phyloP scores from a whole-genome alignment of 108 stramenopile genomes.

The Cyclotella baltica region DNA sequence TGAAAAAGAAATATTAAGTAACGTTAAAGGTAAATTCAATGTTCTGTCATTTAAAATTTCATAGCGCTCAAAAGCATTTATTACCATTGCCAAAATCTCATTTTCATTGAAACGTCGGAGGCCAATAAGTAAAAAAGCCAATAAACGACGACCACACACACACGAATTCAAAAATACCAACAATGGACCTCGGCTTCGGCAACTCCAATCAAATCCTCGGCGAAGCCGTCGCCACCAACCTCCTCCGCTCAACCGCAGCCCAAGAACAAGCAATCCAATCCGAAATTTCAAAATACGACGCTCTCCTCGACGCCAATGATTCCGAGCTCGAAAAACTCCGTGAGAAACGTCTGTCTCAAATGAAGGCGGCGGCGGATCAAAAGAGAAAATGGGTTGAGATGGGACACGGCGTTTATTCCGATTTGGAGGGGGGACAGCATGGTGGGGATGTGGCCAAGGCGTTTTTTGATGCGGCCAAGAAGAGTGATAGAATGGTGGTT shows the following conservation, averaged over 20 bases:
- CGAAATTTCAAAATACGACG: conserved; percentile 80
- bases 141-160: neutral
- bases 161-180: too few relatives aligned
- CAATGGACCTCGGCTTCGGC: conserved; percentile 91
- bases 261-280: conserved; percentile 70
- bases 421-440: conserved; percentile 70
- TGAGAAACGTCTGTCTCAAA: conserved; percentile 72
- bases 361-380: conserved; percentile 79
- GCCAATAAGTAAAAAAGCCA: too few relatives aligned
- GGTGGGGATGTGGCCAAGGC: conserved; percentile 73
- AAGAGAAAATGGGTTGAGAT: conserved; percentile 66
- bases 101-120: too few relatives aligned
- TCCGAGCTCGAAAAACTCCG: conserved; percentile 92
- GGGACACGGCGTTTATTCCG: conserved; percentile 92
- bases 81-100: too few relatives aligned
- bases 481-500: conserved; percentile 82
- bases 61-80: too few relatives aligned
- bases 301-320: conserved; percentile 84
- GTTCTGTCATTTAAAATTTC: too few relatives aligned
- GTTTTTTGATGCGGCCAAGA: conserved; percentile 94
- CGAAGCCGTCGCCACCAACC: conserved; percentile 58
- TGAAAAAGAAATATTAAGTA: too few relatives aligned
- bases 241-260: conserved; percentile 63
- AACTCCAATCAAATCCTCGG: conserved; percentile 77
- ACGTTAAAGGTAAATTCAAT: too few relatives aligned